phyloP scores from a whole-genome alignment of 345 rosid species.

The Lepidium africanum region DNA sequence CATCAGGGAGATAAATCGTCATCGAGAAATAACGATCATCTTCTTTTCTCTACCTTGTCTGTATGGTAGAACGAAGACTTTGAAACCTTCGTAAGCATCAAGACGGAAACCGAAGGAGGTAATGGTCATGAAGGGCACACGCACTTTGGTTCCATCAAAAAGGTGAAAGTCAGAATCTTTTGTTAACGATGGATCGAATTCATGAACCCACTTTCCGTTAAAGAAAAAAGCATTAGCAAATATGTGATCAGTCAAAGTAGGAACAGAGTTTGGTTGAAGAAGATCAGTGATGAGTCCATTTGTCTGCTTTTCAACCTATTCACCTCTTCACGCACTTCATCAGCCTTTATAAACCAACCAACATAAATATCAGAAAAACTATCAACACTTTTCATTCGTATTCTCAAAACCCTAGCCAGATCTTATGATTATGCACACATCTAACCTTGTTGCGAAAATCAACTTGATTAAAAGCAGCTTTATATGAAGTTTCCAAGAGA shows the following conservation, averaged over 20 bases:
- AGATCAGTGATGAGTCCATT: conserved; percentile 19
- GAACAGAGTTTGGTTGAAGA: not conserved
- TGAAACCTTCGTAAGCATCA: not conserved
- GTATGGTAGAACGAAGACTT: not conserved
- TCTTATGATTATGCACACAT: too few species aligned
- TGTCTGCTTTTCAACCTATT: conserved; percentile 50
- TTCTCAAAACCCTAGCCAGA: too few species aligned
- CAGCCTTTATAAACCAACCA: too few species aligned
- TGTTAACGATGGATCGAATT: not conserved
- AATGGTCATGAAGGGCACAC: conserved; percentile 14
- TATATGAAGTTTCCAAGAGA: too few species aligned
- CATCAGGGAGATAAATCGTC: conserved; percentile 11
- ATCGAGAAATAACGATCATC: not conserved
- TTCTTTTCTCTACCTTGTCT: not conserved
- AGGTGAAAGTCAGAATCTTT: conserved; percentile 7
- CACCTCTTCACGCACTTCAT: too few species aligned
- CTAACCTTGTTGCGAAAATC: too few species aligned
- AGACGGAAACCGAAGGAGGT: not conserved
- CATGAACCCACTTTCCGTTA: not conserved
- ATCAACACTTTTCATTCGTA: too few species aligned
- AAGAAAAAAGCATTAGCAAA: conserved; percentile 17
- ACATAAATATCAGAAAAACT: too few species aligned
- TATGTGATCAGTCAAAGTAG: conserved; percentile 2
- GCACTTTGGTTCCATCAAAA: conserved; percentile 12
- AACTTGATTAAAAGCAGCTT: too few species aligned